phyloP scores from a whole-genome alignment of 805 yeast species.

The Teunomyces panamensis region DNA sequence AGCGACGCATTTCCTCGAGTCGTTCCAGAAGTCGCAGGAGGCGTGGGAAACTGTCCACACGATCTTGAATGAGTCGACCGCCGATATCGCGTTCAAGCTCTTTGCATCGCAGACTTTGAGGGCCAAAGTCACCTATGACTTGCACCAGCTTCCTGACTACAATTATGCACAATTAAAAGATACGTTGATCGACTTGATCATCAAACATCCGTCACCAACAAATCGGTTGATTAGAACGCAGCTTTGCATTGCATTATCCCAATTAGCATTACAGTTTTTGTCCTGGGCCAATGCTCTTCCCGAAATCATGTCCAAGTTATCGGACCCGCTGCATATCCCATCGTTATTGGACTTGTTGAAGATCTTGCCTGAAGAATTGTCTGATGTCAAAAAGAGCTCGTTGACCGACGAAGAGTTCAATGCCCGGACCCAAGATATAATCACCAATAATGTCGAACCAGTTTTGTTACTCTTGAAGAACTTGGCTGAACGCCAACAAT shows the following conservation, averaged over 20 bases:
- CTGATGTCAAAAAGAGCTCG: conserved; percentile 72
- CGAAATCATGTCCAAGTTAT: conserved; percentile 56
- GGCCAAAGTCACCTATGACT: conserved; percentile 79
- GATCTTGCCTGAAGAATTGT: conserved; percentile 87
- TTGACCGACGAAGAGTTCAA: conserved; percentile 79
- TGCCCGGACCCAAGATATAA: conserved; percentile 57
- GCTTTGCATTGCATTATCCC: conserved; percentile 76
- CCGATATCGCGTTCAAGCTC: conserved; percentile 58
- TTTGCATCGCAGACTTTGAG: conserved; percentile 92
- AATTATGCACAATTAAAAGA: conserved; percentile 62
- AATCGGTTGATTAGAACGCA: conserved; percentile 72
- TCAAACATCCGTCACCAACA: conserved; percentile 33
- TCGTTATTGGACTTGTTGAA: conserved; percentile 74
- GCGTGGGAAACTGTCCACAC: conserved; percentile 77
- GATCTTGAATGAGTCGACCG: conserved; percentile 39
- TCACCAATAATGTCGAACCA: conserved; percentile 63
- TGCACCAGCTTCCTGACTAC: conserved; percentile 67
- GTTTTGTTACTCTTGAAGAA: conserved; percentile 63
- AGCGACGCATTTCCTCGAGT: conserved; percentile 60
- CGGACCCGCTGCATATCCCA: conserved; percentile 32
- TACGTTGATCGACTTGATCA: conserved; percentile 58
- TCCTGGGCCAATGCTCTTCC: conserved; percentile 69
- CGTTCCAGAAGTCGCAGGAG: conserved; percentile 75
- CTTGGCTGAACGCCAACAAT: conserved; percentile 33
- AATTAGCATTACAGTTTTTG: conserved; percentile 72